Percentiles rank a stretch among this genome's conserved stretches.
Conservation (phyloP, 1,284 basidiomycete genomes). For the Sparassis latifolia region DNA sequence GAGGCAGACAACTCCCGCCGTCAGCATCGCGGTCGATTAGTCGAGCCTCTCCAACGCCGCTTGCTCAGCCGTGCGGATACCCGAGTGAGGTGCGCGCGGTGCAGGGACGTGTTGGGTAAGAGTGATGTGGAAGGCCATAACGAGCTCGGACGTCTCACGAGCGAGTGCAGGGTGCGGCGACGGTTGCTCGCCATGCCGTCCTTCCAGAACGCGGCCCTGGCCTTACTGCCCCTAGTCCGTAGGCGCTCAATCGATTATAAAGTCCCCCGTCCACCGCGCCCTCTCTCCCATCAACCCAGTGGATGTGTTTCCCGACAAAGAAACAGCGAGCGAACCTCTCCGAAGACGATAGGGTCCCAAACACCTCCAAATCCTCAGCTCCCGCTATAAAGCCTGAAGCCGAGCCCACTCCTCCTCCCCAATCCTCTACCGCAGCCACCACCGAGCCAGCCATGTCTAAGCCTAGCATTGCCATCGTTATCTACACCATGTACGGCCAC, state of each 20-base stretch:
- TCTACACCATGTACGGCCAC: slow-evolving; percentile 83
- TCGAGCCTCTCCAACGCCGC: too few species aligned
- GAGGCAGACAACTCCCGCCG: too few species aligned
- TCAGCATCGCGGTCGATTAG: too few species aligned
- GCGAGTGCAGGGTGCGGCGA: not conserved
- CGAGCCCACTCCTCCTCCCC: slow-evolving; percentile 9
- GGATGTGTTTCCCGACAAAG: slow-evolving; percentile 39
- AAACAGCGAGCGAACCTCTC: slow-evolving; percentile 29
- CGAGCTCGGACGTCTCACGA: not conserved
- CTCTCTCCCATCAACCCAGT: slow-evolving; percentile 5
- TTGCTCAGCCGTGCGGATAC: too few species aligned
- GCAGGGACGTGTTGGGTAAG: too few species aligned
- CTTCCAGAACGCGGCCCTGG: not conserved
- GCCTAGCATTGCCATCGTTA: slow-evolving; percentile 72
- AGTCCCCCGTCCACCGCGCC: not conserved
- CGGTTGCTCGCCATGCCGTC: not conserved
- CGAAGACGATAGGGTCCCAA: slow-evolving; percentile 21
- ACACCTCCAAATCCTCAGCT: slow-evolving; percentile 13
- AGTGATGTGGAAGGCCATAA: not conserved
- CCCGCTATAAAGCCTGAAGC: slow-evolving; percentile 6
- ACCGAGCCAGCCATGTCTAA: slow-evolving; percentile 20
- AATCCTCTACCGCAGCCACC: slow-evolving; percentile 9
- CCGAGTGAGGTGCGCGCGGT: too few species aligned
- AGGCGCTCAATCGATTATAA: slow-evolving; percentile 2
- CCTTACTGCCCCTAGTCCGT: not conserved